Base-by-base conservation (phyloP, 2,329 filamentous ascomycete species). In the Teratosphaeria destructans region DNA sequence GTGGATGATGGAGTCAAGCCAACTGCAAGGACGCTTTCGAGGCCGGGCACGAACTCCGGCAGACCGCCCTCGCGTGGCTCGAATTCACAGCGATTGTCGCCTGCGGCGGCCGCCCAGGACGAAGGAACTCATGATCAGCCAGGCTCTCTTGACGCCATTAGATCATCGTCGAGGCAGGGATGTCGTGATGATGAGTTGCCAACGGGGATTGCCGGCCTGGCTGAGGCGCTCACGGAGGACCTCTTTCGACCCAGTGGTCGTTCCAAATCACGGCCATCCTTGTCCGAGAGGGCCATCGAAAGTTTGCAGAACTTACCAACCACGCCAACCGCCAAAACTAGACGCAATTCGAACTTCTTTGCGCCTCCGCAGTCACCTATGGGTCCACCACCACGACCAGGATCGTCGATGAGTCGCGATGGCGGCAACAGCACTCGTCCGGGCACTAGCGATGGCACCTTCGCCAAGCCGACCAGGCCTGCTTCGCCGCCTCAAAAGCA, bases 251-350 rank as follows among this genome's bases (percentile, higher is more conserved):
- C 57, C 14, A 32, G 35, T 47, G 61, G 58, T 35, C 32, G 56
- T 19, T 34, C 55, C 23, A 59, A 60, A 4, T 70, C 71, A 6
- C 70, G 78, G 12, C 77, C 76, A 14, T 92, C 89, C 0, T 78
- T 96, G 3, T 85, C 88, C 0, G 92, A 96, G 67, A 81, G 93
- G 60, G 95, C 92, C 0, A 86, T 95, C 52, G 90, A 95, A 71
- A 95, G 90, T 0, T 77, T 96, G 5, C 82, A 90, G 3, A 83
- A 85, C 54, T 77, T 96, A 34, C 89, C 91, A 0, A 85, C 89
- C 0, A 94, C 91, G 0, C 91, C 92, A 19, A 49, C n/a, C 43
- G 43, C 43, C 0, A 73, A 88, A 54, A 83, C 80, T 57, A 83
- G 84, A 60, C 83, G 85, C 58, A 78, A 82, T 8, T 90, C 89